phyloP scores from a whole-genome alignment of 1,139 yeast genomes.

The Hansenula lynferdii region DNA sequence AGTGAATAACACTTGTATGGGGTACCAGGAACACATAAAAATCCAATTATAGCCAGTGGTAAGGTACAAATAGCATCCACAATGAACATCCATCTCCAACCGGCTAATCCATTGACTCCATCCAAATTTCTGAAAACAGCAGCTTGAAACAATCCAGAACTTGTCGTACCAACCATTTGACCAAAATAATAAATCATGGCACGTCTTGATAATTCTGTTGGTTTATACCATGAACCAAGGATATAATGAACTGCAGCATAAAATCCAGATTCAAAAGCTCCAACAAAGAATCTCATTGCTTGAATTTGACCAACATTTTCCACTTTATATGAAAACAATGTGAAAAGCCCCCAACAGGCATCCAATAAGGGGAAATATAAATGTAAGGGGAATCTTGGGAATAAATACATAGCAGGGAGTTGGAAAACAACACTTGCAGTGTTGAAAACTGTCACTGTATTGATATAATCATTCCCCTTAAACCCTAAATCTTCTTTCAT shows the following conservation, averaged over 20 bases:
- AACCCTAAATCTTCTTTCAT: constrained; percentile 52
- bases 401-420: constrained; percentile 37
- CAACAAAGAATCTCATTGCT: constrained; percentile 57
- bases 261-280: constrained; percentile 59
- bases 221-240: constrained; percentile 65
- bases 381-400: constrained; percentile 48
- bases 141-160: constrained; percentile 55
- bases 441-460: constrained; percentile 52
- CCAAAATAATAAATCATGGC: constrained; percentile 54
- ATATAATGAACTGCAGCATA: constrained; percentile 63
- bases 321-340: constrained; percentile 48
- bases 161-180: constrained; percentile 49
- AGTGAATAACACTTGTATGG: constrained; percentile 48
- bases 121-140: constrained; percentile 43
- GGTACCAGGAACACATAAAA: constrained; percentile 48
- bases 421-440: constrained; percentile 61
- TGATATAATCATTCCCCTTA: constrained; percentile 59
- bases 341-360: constrained; percentile 62
- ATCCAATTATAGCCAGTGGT: constrained; percentile 46
- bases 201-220: constrained; percentile 51
- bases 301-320: constrained; percentile 43
- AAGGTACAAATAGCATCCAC: constrained; percentile 51
- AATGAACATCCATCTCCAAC: constrained; percentile 65
- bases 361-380: constrained; percentile 52
- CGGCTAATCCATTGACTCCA: constrained; percentile 40